Percentiles rank a stretch among this genome's conserved stretches.
Conservation (phyloP, 1,284 basidiomycete genomes). For the Rhodotorula sp. region DNA sequence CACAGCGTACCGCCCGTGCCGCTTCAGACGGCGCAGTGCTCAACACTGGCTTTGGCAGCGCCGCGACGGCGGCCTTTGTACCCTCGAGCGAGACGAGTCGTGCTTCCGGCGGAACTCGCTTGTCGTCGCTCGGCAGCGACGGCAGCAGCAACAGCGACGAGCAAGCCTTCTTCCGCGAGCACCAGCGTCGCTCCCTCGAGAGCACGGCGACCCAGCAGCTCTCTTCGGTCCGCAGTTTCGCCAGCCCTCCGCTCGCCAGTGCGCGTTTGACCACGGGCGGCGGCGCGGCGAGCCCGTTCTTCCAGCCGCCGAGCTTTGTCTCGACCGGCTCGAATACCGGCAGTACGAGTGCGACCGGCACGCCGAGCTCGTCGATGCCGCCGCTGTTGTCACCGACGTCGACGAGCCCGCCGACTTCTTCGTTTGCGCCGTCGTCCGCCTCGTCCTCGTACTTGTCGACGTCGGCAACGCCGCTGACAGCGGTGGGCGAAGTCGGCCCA, state of each 20-base stretch:
- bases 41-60: conserved; percentile 5
- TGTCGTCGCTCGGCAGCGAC: conserved; percentile 28
- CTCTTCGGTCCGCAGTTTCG: conserved; percentile 10
- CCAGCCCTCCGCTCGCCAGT: conserved; percentile 14
- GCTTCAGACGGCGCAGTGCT: conserved; percentile 31
- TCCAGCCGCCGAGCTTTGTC: conserved; percentile 17
- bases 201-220: conserved; percentile 22
- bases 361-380: neutral
- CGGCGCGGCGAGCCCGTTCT: conserved; percentile 20
- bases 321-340: neutral
- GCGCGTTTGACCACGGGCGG: conserved; percentile 3
- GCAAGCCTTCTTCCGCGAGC: conserved; percentile 37
- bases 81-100: neutral
- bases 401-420: conserved; percentile 6
- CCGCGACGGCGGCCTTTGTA: neutral
- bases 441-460: neutral
- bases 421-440: neutral
- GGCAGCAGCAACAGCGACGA: conserved; percentile 21
- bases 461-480: neutral
- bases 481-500: neutral
- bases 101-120: neutral
- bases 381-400: conserved; percentile 7
- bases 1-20: conserved; percentile 29
- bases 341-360: neutral
- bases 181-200: conserved; percentile 35